These are phyloP conservation scores for Eurotiales sp. DNA, from an alignment of 2,329 filamentous ascomycete genomes.

Conservation along the genomic window DNA sequence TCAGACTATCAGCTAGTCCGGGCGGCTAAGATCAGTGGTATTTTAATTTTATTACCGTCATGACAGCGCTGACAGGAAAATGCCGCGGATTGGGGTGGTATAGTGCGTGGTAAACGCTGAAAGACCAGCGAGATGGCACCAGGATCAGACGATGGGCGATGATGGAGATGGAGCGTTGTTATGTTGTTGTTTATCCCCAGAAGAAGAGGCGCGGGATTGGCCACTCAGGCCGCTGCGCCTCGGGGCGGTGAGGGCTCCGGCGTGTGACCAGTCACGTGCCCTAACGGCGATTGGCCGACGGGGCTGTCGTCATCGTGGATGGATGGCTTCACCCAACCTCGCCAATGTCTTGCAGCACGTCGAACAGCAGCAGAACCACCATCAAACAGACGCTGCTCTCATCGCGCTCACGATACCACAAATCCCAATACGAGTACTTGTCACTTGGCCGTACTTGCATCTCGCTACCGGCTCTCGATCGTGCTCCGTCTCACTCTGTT, in stretches of 20 bases:
- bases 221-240: background rate
- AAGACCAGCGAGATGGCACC: too few species aligned
- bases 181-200: background rate
- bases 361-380: background rate
- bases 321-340: constrained; percentile 11
- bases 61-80: too few species aligned
- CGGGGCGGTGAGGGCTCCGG: constrained; percentile 7
- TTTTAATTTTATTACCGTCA: background rate
- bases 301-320: constrained; percentile 13
- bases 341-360: background rate
- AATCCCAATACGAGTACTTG: too few species aligned
- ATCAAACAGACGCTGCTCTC: background rate
- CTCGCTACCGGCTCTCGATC: background rate
- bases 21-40: background rate
- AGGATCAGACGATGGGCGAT: too few species aligned
- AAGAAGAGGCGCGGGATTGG: background rate
- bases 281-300: constrained; percentile 6
- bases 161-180: background rate
- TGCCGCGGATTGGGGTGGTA: too few species aligned
- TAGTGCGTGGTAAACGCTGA: too few species aligned
- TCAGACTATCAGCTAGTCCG: background rate
- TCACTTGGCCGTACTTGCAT: background rate
- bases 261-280: constrained; percentile 15
- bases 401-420: background rate
- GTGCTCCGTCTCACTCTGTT: background rate